A percentile compares a stretch with the other conserved stretches of the same genome.
Evolutionary conservation across 768 basidiomycete species (phyloP).

Genomic region (Termitomyces sp.): DNA sequence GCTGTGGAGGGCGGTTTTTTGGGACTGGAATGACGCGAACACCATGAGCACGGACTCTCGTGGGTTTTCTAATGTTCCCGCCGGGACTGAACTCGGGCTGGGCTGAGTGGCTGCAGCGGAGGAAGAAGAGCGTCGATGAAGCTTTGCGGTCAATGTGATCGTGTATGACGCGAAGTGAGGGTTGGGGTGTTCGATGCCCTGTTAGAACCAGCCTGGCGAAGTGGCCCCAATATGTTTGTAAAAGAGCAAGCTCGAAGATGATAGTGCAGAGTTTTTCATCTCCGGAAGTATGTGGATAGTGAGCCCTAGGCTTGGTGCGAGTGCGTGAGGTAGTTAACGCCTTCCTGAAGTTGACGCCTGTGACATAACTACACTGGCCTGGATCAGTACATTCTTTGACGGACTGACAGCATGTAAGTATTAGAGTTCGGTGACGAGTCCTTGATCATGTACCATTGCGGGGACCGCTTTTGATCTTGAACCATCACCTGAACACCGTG

Average conservation of each 20-base stretch:
- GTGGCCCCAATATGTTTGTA: constrained; percentile 5
- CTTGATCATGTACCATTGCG: no score
- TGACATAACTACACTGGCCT: not conserved
- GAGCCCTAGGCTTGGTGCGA: not conserved
- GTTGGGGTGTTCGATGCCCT: not conserved
- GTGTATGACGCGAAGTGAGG: not conserved
- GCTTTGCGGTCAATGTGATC: not conserved
- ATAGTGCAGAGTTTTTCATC: constrained; percentile 3
- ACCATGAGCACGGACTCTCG: not conserved
- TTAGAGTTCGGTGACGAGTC: not conserved
- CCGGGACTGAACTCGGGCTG: constrained; percentile 3
- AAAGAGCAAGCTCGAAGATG: not conserved
- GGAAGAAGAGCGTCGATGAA: constrained; percentile 1
- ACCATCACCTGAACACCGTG: no score
- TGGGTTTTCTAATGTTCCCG: not conserved
- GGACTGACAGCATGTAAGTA: not conserved
- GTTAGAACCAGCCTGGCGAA: not conserved
- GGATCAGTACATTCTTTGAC: not conserved
- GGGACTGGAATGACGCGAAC: constrained; percentile 4
- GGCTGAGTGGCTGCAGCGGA: constrained; percentile 6
- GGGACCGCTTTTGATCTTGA: no score
- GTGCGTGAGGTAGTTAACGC: not conserved
- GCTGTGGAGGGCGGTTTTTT: not conserved
- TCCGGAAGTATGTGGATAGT: not conserved
- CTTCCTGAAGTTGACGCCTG: not conserved